phyloP scores from a whole-genome alignment of 768 basidiomycete genomes.

The Erythrobasidium yunnanense region DNA sequence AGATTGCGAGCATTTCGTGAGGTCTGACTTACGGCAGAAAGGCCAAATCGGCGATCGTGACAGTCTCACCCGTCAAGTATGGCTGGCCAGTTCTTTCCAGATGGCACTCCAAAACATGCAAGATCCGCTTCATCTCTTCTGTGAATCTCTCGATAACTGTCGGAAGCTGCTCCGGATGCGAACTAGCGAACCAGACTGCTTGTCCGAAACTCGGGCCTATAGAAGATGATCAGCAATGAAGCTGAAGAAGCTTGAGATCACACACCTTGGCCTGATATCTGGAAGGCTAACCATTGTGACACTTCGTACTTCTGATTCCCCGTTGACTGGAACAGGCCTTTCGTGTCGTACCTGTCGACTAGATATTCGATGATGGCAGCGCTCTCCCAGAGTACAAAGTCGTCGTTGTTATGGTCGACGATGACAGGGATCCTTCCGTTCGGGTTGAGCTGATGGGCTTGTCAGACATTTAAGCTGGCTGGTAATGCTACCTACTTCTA shows the following conservation, averaged over 20 bases:
- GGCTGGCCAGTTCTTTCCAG: not conserved
- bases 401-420: constrained; percentile 1
- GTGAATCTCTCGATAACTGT: not conserved
- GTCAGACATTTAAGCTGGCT: not conserved
- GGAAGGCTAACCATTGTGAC: not conserved
- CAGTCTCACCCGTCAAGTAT: not conserved
- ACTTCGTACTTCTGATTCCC: not conserved
- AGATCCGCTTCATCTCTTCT: not conserved
- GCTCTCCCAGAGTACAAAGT: constrained; percentile 4
- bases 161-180: not conserved
- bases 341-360: not conserved
- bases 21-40: not conserved
- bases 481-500: not conserved
- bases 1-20: not conserved
- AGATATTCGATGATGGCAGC: constrained; percentile 1
- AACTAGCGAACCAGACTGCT: not conserved
- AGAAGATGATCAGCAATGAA: not conserved
- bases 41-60: not conserved
- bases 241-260: not conserved
- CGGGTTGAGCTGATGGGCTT: not conserved
- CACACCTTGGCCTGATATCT: not conserved
- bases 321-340: not conserved
- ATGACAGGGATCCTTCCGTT: not conserved
- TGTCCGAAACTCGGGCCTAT: not conserved
- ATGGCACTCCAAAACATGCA: not conserved